Conservation (phyloP, 805 yeast species). For the Ogataea sp. region DNA sequence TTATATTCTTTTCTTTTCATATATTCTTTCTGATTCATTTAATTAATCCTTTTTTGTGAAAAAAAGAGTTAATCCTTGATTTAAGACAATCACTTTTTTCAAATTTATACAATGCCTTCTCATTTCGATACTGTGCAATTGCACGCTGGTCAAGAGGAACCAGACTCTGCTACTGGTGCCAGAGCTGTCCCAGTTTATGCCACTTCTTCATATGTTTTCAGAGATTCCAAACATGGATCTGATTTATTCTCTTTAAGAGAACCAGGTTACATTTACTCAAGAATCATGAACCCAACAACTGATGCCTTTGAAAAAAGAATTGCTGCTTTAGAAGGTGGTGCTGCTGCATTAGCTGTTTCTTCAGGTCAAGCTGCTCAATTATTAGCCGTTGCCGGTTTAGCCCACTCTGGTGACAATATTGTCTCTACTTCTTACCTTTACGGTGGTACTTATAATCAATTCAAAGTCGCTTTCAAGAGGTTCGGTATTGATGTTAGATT, state of each 20-base stretch:
- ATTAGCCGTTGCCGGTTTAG: slow-evolving; percentile 72
- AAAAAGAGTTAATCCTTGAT: too few species aligned
- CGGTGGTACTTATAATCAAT: slow-evolving; percentile 96
- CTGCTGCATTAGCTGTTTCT: slow-evolving; percentile 79
- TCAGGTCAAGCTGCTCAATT: slow-evolving; percentile 98
- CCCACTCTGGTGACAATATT: slow-evolving; percentile 85
- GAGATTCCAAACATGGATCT: slow-evolving; percentile 88
- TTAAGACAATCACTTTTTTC: too few species aligned
- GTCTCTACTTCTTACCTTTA: slow-evolving; percentile 80
- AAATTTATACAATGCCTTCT: slow-evolving; percentile 1
- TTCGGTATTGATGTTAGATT: slow-evolving; percentile 82
- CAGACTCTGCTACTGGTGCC: slow-evolving; percentile 51
- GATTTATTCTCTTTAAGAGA: slow-evolving; percentile 78
- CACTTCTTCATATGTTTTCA: slow-evolving; percentile 81
- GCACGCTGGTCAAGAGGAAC: slow-evolving; percentile 88
- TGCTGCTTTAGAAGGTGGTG: slow-evolving; percentile 90
- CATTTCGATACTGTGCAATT: slow-evolving; percentile 84
- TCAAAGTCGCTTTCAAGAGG: slow-evolving; percentile 85
- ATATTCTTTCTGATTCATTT: neutral
- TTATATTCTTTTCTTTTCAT: too few species aligned
- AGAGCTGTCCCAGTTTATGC: slow-evolving; percentile 95
- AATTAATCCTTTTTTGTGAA: neutral
- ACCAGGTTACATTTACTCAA: slow-evolving; percentile 81
- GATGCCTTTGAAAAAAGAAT: slow-evolving; percentile 88
- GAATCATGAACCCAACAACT: slow-evolving; percentile 89